These are phyloP conservation scores for Saccharum hybrid DNA, from an alignment of 202 grass and related monocot species.

Conservation along the genomic window DNA sequence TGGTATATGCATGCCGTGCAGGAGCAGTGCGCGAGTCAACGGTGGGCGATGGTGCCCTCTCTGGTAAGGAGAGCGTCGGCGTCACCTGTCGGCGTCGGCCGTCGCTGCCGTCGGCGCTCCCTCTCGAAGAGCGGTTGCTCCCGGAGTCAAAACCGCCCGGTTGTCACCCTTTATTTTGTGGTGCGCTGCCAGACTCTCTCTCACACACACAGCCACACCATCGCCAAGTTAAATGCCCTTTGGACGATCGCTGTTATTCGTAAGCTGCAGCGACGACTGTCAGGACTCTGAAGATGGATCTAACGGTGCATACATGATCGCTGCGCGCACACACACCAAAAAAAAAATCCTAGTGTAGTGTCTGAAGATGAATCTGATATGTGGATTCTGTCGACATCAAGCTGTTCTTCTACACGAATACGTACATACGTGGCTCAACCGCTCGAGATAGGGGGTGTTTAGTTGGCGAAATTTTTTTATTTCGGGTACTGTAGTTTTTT, in stretches of 20 bases:
- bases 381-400: no score
- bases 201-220: background rate
- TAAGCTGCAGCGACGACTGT: no score
- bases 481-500: no score
- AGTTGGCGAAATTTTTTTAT: no score
- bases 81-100: slow-evolving; percentile 6
- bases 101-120: background rate
- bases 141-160: slow-evolving; percentile 12
- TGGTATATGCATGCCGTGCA: background rate
- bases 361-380: no score
- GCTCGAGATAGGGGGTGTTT: no score
- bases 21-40: background rate
- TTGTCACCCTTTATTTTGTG: slow-evolving; percentile 14
- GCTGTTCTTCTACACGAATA: no score
- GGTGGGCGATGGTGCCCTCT: background rate
- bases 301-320: no score
- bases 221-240: background rate
- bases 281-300: no score
- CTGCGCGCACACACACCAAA: no score
- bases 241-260: background rate
- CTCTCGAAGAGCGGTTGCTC: background rate
- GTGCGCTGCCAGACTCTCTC: background rate
- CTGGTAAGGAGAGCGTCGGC: background rate
- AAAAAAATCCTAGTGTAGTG: no score
- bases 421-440: no score